Conservation (phyloP, 225 moss, liverwort and hornwort species). For the Bryum argenteum region DNA sequence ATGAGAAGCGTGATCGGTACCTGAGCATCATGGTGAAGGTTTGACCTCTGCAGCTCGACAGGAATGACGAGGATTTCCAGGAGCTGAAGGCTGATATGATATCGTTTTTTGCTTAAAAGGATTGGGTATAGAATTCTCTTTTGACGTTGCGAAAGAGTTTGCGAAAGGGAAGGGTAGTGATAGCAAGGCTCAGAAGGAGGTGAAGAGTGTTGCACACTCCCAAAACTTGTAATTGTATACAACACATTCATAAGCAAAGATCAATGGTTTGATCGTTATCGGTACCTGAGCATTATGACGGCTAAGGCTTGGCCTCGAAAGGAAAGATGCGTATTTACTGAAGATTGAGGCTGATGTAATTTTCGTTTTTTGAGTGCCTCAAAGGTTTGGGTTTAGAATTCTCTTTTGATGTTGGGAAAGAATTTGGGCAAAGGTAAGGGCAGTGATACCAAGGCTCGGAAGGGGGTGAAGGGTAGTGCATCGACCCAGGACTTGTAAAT, state of each 20-base stretch:
- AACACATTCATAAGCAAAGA: neutral
- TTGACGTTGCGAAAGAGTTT: conserved; percentile 47
- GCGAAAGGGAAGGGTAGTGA: conserved; percentile 38
- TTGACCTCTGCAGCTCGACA: conserved; percentile 56
- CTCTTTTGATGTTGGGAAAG: conserved; percentile 31
- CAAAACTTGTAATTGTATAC: too few relatives aligned
- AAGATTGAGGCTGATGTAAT: conserved; percentile 32
- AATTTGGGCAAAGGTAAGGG: conserved; percentile 53
- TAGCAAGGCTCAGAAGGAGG: conserved; percentile 44
- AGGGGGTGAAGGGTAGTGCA: conserved; percentile 14
- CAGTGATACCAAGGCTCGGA: conserved; percentile 37
- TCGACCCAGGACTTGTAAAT: too few relatives aligned
- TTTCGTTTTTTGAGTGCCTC: conserved; percentile 33
- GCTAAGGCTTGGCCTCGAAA: too few relatives aligned
- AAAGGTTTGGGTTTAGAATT: conserved; percentile 30
- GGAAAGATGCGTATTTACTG: conserved; percentile 22
- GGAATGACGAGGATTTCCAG: conserved; percentile 22
- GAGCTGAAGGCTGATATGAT: conserved; percentile 32
- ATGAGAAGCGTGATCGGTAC: conserved; percentile 45
- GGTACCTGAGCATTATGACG: too few relatives aligned
- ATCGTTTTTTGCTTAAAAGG: conserved; percentile 37
- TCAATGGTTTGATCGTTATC: conserved; percentile 42
- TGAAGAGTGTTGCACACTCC: neutral
- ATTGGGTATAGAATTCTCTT: conserved; percentile 25
- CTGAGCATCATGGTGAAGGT: conserved; percentile 55